Evolutionary conservation across 2,329 filamentous ascomycete species (phyloP), one percentile per base, ranked within the genome.

Genomic region (Exophiala calicioides): DNA sequence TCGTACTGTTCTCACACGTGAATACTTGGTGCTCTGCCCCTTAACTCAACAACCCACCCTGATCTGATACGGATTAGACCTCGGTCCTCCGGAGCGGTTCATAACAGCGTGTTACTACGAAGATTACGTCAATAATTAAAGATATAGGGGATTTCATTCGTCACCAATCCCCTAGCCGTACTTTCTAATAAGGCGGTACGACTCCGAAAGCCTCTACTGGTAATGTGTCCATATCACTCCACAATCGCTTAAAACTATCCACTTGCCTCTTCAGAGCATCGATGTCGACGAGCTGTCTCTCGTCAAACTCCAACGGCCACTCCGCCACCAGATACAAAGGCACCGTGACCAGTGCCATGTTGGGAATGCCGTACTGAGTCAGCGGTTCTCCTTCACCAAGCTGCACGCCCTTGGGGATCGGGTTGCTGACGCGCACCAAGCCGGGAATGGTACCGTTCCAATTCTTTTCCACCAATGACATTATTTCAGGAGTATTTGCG

Each of bases 201-300:
- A n/a, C n/a, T n/a, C n/a, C n/a, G n/a, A n/a, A n/a, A n/a, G n/a
- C n/a, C n/a, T n/a, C n/a, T n/a, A n/a, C n/a, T n/a, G n/a, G n/a
- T n/a, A n/a, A n/a, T n/a, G n/a, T n/a, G n/a, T n/a, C n/a, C n/a
- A 42, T 42, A n/a, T 5, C 39, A 6, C 15, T 24, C 41, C 41
- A 44, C 5, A 37, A 26, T 3, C 21, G 31, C 30, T 36, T 33
- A 21, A 44, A 44, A 15, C 41, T 37, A 21, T 35, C 41, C 7
- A 44, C 20, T 16, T 37, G 41, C 7, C 41, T 24, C 21, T 35
- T 36, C 33, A 37, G 13, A 15, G 33, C 41, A 10, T 15, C 16
- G 3, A 44, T 10, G 27, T 44, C 41, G 15, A 44, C 13, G 21
- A 44, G 18, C 31, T 29, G 30, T n/a, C 41, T 35, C 31, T 44